These are phyloP conservation scores for Daedaleopsis sinensis DNA, from an alignment of 768 basidiomycete genomes.

Conservation along the genomic window DNA sequence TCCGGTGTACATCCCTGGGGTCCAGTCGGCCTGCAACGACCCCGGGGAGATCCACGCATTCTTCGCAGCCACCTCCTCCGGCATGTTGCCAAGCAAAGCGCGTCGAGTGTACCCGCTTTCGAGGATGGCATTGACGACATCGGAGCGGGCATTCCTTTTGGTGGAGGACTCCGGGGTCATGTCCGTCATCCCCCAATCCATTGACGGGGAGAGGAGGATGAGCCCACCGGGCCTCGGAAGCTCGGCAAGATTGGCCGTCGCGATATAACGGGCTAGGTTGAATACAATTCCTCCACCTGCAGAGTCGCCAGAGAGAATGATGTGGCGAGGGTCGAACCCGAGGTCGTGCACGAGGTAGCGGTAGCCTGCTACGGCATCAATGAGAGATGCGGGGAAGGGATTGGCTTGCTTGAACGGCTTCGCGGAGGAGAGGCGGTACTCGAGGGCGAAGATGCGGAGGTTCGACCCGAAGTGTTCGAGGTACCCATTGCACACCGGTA, in stretches of 20 bases:
- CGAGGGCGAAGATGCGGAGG: slow-evolving; percentile 42
- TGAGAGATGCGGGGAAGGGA: slow-evolving; percentile 55
- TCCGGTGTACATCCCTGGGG: slow-evolving; percentile 18
- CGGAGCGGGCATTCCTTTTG: neutral
- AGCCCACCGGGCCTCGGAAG: slow-evolving; percentile 32
- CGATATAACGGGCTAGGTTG: slow-evolving; percentile 42
- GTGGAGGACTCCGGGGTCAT: slow-evolving; percentile 6
- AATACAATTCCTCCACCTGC: slow-evolving; percentile 56
- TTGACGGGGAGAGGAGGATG: slow-evolving; percentile 39
- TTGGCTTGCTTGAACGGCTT: slow-evolving; percentile 32
- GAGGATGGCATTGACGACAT: slow-evolving; percentile 6
- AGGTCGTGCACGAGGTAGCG: slow-evolving; percentile 48
- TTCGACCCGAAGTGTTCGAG: slow-evolving; percentile 12
- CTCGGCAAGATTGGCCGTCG: neutral
- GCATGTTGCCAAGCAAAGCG: slow-evolving; percentile 6
- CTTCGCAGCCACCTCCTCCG: neutral
- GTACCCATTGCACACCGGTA: slow-evolving; percentile 14
- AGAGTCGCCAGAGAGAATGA: slow-evolving; percentile 55
- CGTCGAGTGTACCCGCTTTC: slow-evolving; percentile 2
- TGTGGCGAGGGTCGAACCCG: slow-evolving; percentile 43
- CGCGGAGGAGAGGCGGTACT: slow-evolving; percentile 49
- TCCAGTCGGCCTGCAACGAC: neutral
- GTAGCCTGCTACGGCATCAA: slow-evolving; percentile 58
- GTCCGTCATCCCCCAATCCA: slow-evolving; percentile 24
- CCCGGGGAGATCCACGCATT: slow-evolving; percentile 18